These are phyloP conservation scores for Amylostereum chailletii DNA, from an alignment of 1,284 basidiomycete genomes.

Conservation along the genomic window DNA sequence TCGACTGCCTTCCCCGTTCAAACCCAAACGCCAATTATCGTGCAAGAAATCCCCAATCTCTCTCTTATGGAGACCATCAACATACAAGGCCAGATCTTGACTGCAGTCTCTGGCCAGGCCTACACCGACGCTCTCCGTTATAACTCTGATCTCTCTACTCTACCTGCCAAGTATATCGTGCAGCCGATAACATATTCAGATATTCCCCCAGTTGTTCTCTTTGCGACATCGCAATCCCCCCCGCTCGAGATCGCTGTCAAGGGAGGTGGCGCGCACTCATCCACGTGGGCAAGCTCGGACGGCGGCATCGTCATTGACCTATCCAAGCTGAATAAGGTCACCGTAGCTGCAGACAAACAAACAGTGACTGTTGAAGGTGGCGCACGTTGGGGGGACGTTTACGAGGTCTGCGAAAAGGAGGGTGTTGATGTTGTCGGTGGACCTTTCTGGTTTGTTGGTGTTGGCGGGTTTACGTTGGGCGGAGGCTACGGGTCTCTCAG, in stretches of 20 bases:
- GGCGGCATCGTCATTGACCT: constrained; percentile 33
- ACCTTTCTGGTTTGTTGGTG: constrained; percentile 16
- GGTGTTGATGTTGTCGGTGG: constrained; percentile 22
- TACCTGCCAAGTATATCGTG: constrained; percentile 15
- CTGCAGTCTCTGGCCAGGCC: background rate
- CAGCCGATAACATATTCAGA: constrained; percentile 14
- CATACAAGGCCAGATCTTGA: background rate
- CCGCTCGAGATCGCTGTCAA: constrained; percentile 18
- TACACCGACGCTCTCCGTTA: constrained; percentile 10
- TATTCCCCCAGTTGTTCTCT: constrained; percentile 14
- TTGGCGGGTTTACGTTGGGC: constrained; percentile 25
- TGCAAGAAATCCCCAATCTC: no score
- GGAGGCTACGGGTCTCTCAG: constrained; percentile 32
- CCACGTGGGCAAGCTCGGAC: constrained; percentile 20
- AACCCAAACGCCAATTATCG: no score
- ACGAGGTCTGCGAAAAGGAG: constrained; percentile 19
- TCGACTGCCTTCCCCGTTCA: no score
- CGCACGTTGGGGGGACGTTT: constrained; percentile 27
- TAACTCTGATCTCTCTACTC: constrained; percentile 15
- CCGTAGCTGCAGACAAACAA: constrained; percentile 19
- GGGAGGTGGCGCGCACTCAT: constrained; percentile 16
- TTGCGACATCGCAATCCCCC: constrained; percentile 12
- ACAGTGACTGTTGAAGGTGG: constrained; percentile 26
- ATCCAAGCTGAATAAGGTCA: constrained; percentile 21
- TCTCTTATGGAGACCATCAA: background rate